Conservation (phyloP, 139 green algal genomes). For the Coccomyxa sp. region DNA sequence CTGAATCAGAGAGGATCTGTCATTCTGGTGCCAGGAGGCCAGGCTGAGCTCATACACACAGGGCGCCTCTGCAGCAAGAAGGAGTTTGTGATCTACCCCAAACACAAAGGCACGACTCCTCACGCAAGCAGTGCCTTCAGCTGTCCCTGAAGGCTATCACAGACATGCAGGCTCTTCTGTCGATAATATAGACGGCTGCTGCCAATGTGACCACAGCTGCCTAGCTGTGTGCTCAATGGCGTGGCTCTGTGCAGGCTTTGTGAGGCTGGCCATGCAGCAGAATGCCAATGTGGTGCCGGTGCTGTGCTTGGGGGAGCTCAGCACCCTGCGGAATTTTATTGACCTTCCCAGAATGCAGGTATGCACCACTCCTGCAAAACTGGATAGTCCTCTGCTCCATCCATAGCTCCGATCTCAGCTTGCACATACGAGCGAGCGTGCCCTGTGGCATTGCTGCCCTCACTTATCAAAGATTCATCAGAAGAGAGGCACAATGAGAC, state of each 20-base stretch:
- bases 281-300: constrained; percentile 70
- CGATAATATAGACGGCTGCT: background rate
- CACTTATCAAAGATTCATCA: too few species aligned
- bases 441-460: too few species aligned
- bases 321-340: constrained; percentile 56
- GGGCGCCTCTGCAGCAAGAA: constrained; percentile 19
- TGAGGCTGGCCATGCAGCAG: constrained; percentile 74
- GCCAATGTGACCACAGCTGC: background rate
- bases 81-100: constrained; percentile 39
- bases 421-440: too few species aligned
- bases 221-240: too few species aligned
- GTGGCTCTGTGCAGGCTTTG: constrained; percentile 41
- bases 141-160: too few species aligned
- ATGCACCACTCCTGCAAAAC: background rate
- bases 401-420: too few species aligned
- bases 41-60: constrained; percentile 74
- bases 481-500: too few species aligned
- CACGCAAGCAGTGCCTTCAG: background rate
- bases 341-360: constrained; percentile 55
- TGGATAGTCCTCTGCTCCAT: background rate
- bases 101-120: constrained; percentile 31
- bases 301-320: constrained; percentile 69
- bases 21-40: constrained; percentile 78
- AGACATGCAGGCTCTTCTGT: too few species aligned
- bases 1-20: constrained; percentile 61